Evolutionary conservation across 73 alveolate genomes (phyloP).

Genomic region (Paramecium biaurelia): DNA sequence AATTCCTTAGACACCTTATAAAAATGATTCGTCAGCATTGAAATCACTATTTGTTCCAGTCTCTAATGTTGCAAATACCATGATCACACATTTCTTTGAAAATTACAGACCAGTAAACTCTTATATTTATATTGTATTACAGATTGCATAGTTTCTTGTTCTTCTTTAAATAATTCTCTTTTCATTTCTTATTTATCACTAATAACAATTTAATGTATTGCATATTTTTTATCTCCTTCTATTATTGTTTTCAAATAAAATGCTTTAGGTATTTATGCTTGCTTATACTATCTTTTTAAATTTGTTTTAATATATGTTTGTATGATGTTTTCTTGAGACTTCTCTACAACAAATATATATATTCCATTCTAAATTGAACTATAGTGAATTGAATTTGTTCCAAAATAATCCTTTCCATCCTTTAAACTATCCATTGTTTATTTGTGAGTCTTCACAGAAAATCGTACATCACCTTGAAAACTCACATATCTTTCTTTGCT

Average conservation of each 20-base stretch:
- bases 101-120: conserved; percentile 11
- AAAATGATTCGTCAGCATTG: conserved; percentile 6
- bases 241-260: not conserved
- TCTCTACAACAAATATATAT: not conserved
- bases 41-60: not conserved
- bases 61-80: conserved; percentile 21
- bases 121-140: not conserved
- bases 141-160: not conserved
- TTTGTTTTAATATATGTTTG: not conserved
- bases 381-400: not conserved
- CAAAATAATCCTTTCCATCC: conserved; percentile 39
- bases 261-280: not conserved
- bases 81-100: not conserved
- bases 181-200: not conserved
- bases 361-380: not conserved
- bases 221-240: conserved; percentile 26
- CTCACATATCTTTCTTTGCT: not conserved
- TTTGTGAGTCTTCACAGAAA: not conserved
- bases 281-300: not conserved
- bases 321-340: not conserved
- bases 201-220: conserved; percentile 7
- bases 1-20: not conserved
- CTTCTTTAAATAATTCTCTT: conserved; percentile 20
- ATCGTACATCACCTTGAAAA: not conserved
- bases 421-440: not conserved